Base-by-base conservation (phyloP, 306 rosid genomes). In the Dalbergia cultrata region DNA sequence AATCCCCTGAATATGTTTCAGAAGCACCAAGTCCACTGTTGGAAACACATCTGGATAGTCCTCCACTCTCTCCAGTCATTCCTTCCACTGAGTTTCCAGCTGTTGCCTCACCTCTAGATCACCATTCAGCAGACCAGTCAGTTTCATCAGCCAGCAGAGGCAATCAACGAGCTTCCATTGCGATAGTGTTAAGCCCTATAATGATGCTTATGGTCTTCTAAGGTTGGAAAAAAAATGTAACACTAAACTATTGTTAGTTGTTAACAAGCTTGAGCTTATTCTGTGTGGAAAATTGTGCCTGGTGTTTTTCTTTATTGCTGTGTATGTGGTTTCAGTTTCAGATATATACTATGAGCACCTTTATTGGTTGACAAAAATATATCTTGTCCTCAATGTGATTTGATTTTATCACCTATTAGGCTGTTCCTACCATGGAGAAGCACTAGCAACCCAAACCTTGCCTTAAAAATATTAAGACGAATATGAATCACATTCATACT, bases 1-100 rank as follows among this genome's bases (percentile, higher is more conserved):
- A 83, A 34, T 62, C 84, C 33, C 85, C 92, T 16, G 74, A 72
- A 52, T 7, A 67, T 37, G 50, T 26, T 76, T 67, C 62, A 0
- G 26, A 64, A 44, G 71, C 81, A 12, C 77, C 82, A 71, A 74
- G 82, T 76, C 84, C 91, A 5, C 9, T 81, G 57, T 49, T 70
- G 26, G 80, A 75, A 56, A 65, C 83, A 21, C 65, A 71, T 22
- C 2, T 67, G 37, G 87, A 70, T 26, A 69, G 49, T 74, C 86
- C 91, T 81, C 33, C 78, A 17, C 17, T 76, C 5, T 67, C 92
- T 39, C 83, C 89, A 5, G 14, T 71, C 34, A 78, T 86, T 81
- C 90, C 95, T 82, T 76, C 97, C 37, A 71, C 89, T 45, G 87
- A 81, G 68, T 39, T 78, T 80, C 83, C 88, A 7, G 70, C 81